These are phyloP conservation scores for Drechmeria coniospora DNA, from an alignment of 2,329 filamentous ascomycete genomes.

Conservation along the genomic window DNA sequence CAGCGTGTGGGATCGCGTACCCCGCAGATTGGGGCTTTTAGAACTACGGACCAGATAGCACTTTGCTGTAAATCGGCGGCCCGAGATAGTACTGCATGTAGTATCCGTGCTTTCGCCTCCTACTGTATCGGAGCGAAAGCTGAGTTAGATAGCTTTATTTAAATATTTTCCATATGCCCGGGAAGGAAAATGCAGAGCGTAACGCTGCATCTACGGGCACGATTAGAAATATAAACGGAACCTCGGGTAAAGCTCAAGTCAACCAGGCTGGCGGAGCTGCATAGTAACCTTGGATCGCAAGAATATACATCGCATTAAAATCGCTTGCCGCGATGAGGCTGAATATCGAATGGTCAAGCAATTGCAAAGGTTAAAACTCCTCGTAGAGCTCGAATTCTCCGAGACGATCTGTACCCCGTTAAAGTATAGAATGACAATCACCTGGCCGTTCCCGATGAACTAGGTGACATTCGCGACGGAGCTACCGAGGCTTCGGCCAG, in stretches of 20 bases:
- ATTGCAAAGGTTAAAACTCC: neutral
- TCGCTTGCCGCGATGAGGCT: neutral
- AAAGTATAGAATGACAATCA: conserved; percentile 11
- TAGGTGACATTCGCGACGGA: conserved; percentile 4
- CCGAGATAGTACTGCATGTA: no score
- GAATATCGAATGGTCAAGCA: neutral
- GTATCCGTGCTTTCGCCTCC: no score
- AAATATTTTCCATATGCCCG: neutral
- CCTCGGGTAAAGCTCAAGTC: neutral
- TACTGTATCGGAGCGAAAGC: no score
- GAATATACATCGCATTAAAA: neutral
- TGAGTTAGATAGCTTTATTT: no score
- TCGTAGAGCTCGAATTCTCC: neutral
- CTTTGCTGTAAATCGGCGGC: no score
- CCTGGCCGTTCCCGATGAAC: conserved; percentile 8
- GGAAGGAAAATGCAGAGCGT: neutral
- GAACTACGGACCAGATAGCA: no score
- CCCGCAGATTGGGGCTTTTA: no score
- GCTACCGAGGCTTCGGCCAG: conserved; percentile 7
- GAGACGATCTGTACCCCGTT: conserved; percentile 8
- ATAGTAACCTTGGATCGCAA: neutral
- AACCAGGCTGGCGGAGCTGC: no score
- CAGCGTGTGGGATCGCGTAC: no score
- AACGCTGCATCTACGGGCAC: neutral
- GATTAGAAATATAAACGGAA: neutral